A percentile compares a stretch with the other conserved stretches of the same genome.
Evolutionary conservation across 305 asterid species (phyloP).

Genomic region (Rubia balearica): DNA sequence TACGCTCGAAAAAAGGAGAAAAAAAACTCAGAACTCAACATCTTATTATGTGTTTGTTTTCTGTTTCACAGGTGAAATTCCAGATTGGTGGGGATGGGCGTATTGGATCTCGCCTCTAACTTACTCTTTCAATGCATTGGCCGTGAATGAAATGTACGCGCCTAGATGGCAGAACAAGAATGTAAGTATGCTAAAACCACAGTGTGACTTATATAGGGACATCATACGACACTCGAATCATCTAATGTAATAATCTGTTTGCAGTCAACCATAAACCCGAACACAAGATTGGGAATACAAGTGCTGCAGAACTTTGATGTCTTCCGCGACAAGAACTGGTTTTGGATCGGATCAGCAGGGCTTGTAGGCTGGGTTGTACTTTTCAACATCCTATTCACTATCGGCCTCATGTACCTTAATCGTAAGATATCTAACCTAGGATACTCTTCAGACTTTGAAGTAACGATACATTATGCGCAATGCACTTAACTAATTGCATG

Average conservation of each 20-base stretch:
- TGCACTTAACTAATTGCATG: constrained; percentile 1
- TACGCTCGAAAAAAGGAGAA: not conserved
- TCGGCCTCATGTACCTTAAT: constrained; percentile 51
- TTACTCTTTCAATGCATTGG: constrained; percentile 67
- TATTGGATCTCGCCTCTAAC: constrained; percentile 81
- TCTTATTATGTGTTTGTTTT: not conserved
- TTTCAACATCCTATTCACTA: constrained; percentile 45
- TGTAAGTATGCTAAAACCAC: constrained; percentile 28
- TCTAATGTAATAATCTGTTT: constrained; percentile 5
- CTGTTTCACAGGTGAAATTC: constrained; percentile 47
- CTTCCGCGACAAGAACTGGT: constrained; percentile 41
- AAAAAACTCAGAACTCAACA: too few species aligned
- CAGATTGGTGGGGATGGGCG: constrained; percentile 96
- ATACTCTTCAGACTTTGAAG: constrained; percentile 4
- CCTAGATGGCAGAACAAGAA: constrained; percentile 78
- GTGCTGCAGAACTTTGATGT: constrained; percentile 53
- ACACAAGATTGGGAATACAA: constrained; percentile 42
- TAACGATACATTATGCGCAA: not conserved
- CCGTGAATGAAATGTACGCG: constrained; percentile 76
- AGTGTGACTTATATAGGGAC: not conserved
- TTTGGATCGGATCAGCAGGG: constrained; percentile 59
- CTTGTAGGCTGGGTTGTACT: constrained; percentile 40
- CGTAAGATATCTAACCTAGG: constrained; percentile 35
- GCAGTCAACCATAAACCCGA: constrained; percentile 49
- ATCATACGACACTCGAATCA: not conserved